These are phyloP conservation scores for Hydnomerulius pinastri DNA, from an alignment of 768 basidiomycete species.

Conservation along the genomic window DNA sequence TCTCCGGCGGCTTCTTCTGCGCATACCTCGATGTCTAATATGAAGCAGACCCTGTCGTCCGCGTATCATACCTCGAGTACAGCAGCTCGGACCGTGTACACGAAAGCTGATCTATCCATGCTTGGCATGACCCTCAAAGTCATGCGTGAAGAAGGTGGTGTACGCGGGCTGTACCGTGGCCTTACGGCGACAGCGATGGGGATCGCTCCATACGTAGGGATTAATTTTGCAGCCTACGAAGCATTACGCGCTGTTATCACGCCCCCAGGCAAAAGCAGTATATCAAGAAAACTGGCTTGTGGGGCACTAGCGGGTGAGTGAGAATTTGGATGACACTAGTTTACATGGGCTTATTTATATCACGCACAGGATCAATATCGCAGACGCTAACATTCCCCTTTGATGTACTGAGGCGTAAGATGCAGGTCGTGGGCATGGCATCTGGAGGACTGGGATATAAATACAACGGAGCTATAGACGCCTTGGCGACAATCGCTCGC, in stretches of 20 bases:
- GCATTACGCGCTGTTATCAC: conserved; percentile 72
- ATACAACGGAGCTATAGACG: conserved; percentile 83
- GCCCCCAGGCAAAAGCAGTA: conserved; percentile 75
- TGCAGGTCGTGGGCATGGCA: conserved; percentile 89
- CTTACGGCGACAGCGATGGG: conserved; percentile 82
- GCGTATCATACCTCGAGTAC: conserved; percentile 51
- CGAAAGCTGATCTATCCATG: conserved; percentile 64
- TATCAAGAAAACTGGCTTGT: conserved; percentile 72
- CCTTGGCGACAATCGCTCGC: conserved; percentile 63
- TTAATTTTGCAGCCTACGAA: conserved; percentile 96
- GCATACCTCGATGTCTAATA: conserved; percentile 21
- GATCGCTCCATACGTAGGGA: conserved; percentile 87
- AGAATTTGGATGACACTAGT: neutral
- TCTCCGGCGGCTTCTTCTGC: conserved; percentile 20
- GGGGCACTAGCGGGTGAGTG: conserved; percentile 81
- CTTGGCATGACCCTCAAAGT: conserved; percentile 91
- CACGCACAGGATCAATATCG: conserved; percentile 71
- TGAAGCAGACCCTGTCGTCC: conserved; percentile 28
- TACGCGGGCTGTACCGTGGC: conserved; percentile 85
- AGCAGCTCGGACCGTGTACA: conserved; percentile 38
- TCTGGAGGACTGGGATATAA: conserved; percentile 56
- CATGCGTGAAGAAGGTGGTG: conserved; percentile 88
- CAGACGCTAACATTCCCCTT: conserved; percentile 96
- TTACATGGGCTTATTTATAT: conserved; percentile 6
- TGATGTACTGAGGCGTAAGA: conserved; percentile 91